These are phyloP conservation scores for Pulveroboletus sp. DNA, from an alignment of 768 basidiomycete genomes.

Conservation along the genomic window DNA sequence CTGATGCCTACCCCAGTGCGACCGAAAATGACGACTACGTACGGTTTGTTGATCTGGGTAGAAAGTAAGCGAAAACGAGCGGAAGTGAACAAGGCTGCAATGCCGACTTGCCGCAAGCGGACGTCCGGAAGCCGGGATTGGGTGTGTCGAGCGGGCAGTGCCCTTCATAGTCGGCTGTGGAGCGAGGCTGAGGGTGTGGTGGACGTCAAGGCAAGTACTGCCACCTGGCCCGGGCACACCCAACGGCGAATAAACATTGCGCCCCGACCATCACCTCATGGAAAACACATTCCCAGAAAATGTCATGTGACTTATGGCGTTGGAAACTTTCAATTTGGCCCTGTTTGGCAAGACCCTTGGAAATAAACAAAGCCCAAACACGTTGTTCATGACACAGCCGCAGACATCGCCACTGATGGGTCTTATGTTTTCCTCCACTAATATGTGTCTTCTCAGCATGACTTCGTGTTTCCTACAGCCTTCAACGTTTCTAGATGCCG, in stretches of 20 bases:
- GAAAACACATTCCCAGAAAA: conserved; percentile 3
- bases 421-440: no score
- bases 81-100: not conserved
- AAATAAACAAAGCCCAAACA: conserved; percentile 9
- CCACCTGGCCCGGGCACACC: not conserved
- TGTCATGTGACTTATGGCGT: not conserved
- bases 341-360: conserved; percentile 9
- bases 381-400: not conserved
- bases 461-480: no score
- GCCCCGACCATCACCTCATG: conserved; percentile 11
- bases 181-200: not conserved
- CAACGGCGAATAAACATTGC: no score
- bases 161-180: not conserved
- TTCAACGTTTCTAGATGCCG: no score
- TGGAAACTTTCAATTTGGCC: not conserved
- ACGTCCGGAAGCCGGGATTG: not conserved
- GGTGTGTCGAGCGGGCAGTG: not conserved
- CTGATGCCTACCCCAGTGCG: conserved; percentile 28
- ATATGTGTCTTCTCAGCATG: no score
- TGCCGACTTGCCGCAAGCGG: conserved; percentile 1
- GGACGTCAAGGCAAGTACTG: not conserved
- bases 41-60: conserved; percentile 5
- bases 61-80: not conserved
- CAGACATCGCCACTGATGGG: no score
- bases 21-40: conserved; percentile 29